Percentiles rank a stretch among this genome's conserved stretches.
phyloP scores from a whole-genome alignment of 148 eudicot genomes.

The Chenopodium suecicum region DNA sequence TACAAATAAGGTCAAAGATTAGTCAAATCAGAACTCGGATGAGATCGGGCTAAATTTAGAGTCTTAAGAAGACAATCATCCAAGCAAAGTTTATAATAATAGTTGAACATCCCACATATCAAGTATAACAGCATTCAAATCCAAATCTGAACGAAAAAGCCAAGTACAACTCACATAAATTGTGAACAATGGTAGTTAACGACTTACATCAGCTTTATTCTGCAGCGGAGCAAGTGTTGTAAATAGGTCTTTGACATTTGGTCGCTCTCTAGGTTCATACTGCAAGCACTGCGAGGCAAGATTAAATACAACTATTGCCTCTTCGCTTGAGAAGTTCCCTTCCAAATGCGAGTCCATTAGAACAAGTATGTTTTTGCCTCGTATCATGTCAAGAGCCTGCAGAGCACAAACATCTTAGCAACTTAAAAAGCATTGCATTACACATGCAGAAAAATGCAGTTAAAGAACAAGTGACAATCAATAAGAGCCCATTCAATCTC shows the following conservation, averaged over 20 bases:
- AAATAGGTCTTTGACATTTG: conserved; percentile 68
- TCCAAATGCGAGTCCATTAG: conserved; percentile 95
- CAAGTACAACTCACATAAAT: background rate
- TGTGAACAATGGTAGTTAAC: conserved; percentile 8
- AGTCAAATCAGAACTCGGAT: too few species aligned
- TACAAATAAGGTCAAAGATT: too few species aligned
- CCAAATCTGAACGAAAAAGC: background rate
- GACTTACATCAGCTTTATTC: conserved; percentile 64
- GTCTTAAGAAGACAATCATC: background rate
- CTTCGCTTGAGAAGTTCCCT: conserved; percentile 85
- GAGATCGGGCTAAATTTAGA: too few species aligned
- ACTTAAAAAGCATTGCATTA: background rate
- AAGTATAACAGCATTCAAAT: background rate
- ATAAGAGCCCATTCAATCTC: background rate
- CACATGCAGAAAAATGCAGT: conserved; percentile 3
- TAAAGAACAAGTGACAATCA: background rate
- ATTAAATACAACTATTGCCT: conserved; percentile 78
- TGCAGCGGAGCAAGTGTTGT: conserved; percentile 65
- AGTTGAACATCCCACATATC: background rate
- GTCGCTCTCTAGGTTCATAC: conserved; percentile 91
- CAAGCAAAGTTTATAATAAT: background rate
- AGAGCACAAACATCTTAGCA: conserved; percentile 18
- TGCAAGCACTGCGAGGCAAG: conserved; percentile 89
- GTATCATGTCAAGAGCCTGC: conserved; percentile 96
- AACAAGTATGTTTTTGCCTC: conserved; percentile 70